phyloP scores from a whole-genome alignment of 2,329 filamentous ascomycete genomes.

The Fusarium falciforme region DNA sequence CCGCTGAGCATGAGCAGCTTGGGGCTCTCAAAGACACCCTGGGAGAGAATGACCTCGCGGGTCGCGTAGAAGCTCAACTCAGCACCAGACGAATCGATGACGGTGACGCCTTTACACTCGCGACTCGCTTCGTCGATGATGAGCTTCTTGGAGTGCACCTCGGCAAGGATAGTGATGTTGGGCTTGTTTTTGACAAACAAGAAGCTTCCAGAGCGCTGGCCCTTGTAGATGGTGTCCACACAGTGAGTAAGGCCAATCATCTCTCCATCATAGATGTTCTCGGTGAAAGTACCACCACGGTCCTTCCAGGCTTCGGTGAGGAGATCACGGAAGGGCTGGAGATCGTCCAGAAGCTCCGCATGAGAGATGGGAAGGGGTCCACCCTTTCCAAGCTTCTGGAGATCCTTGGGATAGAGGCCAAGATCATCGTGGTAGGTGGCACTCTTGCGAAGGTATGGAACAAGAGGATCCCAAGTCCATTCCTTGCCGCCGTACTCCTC shows the following conservation, averaged over 20 bases:
- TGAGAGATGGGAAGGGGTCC: conserved; percentile 66
- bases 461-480: conserved; percentile 64
- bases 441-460: conserved; percentile 64
- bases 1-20: conserved; percentile 74
- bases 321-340: conserved; percentile 62
- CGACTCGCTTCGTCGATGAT: conserved; percentile 56
- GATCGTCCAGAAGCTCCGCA: conserved; percentile 63
- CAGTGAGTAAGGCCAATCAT: conserved; percentile 65
- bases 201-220: conserved; percentile 62
- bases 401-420: conserved; percentile 55
- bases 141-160: conserved; percentile 62
- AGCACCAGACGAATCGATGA: conserved; percentile 50
- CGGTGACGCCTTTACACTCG: conserved; percentile 58
- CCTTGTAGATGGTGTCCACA: conserved; percentile 67
- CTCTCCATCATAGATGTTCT: conserved; percentile 68
- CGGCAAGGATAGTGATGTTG: conserved; percentile 64
- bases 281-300: conserved; percentile 60
- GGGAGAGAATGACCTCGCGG: conserved; percentile 60
- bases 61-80: conserved; percentile 60
- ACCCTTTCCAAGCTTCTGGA: conserved; percentile 61
- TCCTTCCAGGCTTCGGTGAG: conserved; percentile 64
- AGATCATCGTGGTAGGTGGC: conserved; percentile 68
- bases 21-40: conserved; percentile 71
- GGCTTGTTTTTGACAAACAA: conserved; percentile 61
- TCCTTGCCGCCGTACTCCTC: conserved; percentile 77